phyloP scores from a whole-genome alignment of 2,329 filamentous ascomycete species.

The Neofusicoccum sp. region DNA sequence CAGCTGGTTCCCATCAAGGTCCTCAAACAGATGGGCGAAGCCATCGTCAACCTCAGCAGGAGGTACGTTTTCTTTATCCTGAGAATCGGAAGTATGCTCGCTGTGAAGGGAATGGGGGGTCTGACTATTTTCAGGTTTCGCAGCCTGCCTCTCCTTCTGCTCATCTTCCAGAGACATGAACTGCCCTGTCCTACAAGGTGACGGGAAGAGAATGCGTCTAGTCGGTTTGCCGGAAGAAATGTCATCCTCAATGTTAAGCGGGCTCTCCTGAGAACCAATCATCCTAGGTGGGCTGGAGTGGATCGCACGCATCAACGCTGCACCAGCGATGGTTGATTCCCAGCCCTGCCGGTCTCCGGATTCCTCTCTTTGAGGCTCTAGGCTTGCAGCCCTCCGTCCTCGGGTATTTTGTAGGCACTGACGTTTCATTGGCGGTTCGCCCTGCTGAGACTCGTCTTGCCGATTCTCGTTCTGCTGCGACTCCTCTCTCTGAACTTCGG shows the following conservation, averaged over 20 bases:
- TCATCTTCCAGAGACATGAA: conserved; percentile 59
- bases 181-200: conserved; percentile 67
- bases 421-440: conserved; percentile 39
- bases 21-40: conserved; percentile 68
- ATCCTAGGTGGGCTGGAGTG: conserved; percentile 64
- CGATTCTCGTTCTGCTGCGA: conserved; percentile 27
- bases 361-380: not conserved
- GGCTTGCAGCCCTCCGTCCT: conserved; percentile 11
- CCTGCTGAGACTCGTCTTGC: conserved; percentile 34
- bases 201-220: conserved; percentile 74
- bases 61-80: conserved; percentile 62
- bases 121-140: conserved; percentile 37
- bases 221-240: conserved; percentile 62
- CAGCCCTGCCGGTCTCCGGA: not conserved
- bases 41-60: conserved; percentile 50
- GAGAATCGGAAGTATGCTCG: conserved; percentile 2
- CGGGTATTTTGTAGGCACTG: not conserved
- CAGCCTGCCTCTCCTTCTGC: conserved; percentile 1
- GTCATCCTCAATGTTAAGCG: conserved; percentile 53
- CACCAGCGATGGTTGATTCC: conserved; percentile 26
- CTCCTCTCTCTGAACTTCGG: no score
- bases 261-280: conserved; percentile 48
- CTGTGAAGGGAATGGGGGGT: conserved; percentile 2
- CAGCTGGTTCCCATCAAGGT: conserved; percentile 52
- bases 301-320: conserved; percentile 55